Conservation (phyloP, 2,329 filamentous ascomycete genomes). For the Plenodomus lindquistii region DNA sequence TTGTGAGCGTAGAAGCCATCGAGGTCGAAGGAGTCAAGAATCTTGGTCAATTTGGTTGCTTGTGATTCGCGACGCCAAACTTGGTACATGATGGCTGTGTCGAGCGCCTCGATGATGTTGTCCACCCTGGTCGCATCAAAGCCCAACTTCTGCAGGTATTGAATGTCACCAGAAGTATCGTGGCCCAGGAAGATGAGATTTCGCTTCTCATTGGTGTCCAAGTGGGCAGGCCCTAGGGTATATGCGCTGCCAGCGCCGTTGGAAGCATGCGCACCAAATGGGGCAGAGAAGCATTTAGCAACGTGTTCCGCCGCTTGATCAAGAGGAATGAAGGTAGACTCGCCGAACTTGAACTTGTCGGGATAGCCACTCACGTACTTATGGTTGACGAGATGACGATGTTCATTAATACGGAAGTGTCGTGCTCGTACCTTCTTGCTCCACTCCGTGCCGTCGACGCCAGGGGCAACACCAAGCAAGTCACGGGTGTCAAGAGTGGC, state of each 20-base stretch:
- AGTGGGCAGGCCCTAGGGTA: not conserved
- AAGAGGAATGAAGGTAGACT: slow-evolving; percentile 59
- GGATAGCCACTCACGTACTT: slow-evolving; percentile 74
- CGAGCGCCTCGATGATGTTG: slow-evolving; percentile 67
- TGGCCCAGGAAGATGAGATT: slow-evolving; percentile 81
- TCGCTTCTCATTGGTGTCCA: slow-evolving; percentile 46
- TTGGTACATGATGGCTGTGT: slow-evolving; percentile 74
- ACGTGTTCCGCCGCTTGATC: slow-evolving; percentile 52
- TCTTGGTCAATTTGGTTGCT: slow-evolving; percentile 59
- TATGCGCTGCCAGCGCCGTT: slow-evolving; percentile 3
- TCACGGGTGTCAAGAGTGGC: slow-evolving; percentile 75
- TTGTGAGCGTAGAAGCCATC: slow-evolving; percentile 74
- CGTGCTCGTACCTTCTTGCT: slow-evolving; percentile 65
- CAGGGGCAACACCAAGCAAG: slow-evolving; percentile 61
- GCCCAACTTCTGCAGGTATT: slow-evolving; percentile 67
- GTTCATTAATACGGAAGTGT: slow-evolving; percentile 78
- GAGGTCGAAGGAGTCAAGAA: slow-evolving; percentile 69
- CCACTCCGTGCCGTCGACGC: slow-evolving; percentile 68
- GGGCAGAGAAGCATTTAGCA: slow-evolving; percentile 60
- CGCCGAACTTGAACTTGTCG: slow-evolving; percentile 72
- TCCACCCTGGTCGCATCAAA: slow-evolving; percentile 60
- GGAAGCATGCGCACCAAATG: slow-evolving; percentile 49
- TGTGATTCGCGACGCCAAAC: slow-evolving; percentile 60
- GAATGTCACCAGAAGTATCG: slow-evolving; percentile 68
- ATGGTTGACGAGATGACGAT: slow-evolving; percentile 66